Conservation (phyloP, 768 basidiomycete genomes). For the Hygrocybe coccinea region DNA sequence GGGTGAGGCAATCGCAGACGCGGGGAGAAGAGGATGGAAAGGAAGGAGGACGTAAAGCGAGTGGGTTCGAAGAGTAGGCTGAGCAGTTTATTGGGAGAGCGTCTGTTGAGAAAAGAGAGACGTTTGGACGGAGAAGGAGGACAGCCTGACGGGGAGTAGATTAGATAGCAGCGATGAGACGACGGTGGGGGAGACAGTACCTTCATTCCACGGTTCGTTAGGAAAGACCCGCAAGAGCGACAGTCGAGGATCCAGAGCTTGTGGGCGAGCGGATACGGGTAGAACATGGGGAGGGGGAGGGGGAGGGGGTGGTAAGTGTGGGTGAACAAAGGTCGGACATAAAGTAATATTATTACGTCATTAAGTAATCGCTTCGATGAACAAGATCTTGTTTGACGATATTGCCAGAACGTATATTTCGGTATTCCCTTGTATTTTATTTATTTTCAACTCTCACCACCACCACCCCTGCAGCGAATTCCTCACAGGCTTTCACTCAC, state of each 20-base stretch:
- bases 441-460: slow-evolving; percentile 11
- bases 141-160: slow-evolving; percentile 53
- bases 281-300: slow-evolving; percentile 39
- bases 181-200: slow-evolving; percentile 19
- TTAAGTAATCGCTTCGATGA: slow-evolving; percentile 16
- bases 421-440: slow-evolving; percentile 1
- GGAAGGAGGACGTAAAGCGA: slow-evolving; percentile 39
- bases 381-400: slow-evolving; percentile 84
- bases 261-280: slow-evolving; percentile 44
- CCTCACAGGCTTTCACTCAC: slow-evolving; percentile 89
- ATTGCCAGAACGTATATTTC: slow-evolving; percentile 64
- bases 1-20: slow-evolving; percentile 83
- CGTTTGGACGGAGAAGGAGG: slow-evolving; percentile 72
- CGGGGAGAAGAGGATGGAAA: slow-evolving; percentile 35
- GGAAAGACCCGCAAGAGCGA: slow-evolving; percentile 62
- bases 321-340: slow-evolving; percentile 30
- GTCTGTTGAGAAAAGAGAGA: slow-evolving; percentile 80
- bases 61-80: slow-evolving; percentile 48
- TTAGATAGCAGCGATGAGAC: slow-evolving; percentile 1
- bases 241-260: slow-evolving; percentile 83
- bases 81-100: slow-evolving; percentile 75
- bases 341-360: slow-evolving; percentile 12
- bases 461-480: slow-evolving; percentile 58
- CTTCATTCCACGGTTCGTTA: slow-evolving; percentile 86
- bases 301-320: slow-evolving; percentile 30